A percentile compares a stretch with the other conserved stretches of the same genome.
These are phyloP conservation scores for Fistulinella cinereoalba DNA, from an alignment of 1,284 basidiomycete genomes.

Conservation along the genomic window DNA sequence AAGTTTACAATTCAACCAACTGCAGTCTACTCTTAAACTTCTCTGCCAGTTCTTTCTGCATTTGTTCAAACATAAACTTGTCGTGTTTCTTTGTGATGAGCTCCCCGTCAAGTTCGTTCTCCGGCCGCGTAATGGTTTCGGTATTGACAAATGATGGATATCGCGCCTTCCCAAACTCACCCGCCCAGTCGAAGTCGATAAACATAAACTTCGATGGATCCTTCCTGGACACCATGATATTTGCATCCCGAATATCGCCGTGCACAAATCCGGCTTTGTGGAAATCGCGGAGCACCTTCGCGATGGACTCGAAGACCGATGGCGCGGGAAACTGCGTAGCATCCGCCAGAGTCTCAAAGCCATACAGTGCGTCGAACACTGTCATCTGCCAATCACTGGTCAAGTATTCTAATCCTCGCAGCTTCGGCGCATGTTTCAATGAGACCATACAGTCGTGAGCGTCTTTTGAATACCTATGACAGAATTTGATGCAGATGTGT, in stretches of 20 bases:
- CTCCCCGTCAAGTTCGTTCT: background rate
- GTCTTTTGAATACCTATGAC: background rate
- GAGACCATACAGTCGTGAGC: background rate
- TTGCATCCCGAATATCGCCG: background rate
- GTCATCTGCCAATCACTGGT: background rate
- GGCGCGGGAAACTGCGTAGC: too few species aligned
- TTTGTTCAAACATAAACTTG: background rate
- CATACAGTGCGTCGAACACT: background rate
- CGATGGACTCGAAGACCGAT: too few species aligned
- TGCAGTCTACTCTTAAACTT: too few species aligned
- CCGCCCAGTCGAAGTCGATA: background rate
- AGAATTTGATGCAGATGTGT: slow-evolving; percentile 30
- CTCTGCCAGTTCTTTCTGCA: too few species aligned
- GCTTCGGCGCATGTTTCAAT: background rate
- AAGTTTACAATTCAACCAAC: too few species aligned
- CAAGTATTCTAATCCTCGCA: background rate
- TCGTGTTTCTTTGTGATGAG: background rate
- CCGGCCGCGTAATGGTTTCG: background rate
- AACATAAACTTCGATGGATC: background rate
- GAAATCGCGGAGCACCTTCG: too few species aligned
- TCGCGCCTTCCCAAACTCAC: background rate
- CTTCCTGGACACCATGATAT: background rate
- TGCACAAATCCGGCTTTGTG: background rate
- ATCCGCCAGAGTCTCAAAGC: too few species aligned
- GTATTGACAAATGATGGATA: background rate